Percentiles rank a stretch among this genome's conserved stretches.
These are phyloP conservation scores for Paraurostyla sp. DNA, from an alignment of 73 alveolate species.

Conservation along the genomic window DNA sequence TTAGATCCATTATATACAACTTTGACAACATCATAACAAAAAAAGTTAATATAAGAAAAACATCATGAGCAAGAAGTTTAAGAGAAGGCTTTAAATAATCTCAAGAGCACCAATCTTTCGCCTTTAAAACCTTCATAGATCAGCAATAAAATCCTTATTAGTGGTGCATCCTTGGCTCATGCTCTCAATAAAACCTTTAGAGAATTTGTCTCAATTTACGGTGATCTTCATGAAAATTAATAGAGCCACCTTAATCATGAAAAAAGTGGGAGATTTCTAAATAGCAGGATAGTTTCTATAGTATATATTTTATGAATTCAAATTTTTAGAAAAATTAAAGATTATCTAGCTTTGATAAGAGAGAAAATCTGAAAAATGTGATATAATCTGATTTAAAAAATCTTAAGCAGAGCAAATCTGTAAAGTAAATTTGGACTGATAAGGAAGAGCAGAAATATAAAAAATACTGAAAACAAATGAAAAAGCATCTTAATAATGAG, in stretches of 20 bases:
- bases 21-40: not conserved
- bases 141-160: not conserved
- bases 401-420: not conserved
- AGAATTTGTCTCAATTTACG: not conserved
- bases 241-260: not conserved
- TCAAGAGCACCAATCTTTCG: too few relatives aligned
- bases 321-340: not conserved
- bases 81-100: not conserved
- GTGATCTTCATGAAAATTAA: not conserved
- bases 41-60: not conserved
- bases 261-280: slow-evolving; percentile 9
- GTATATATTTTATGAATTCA: not conserved
- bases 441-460: not conserved
- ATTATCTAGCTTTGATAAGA: too few relatives aligned
- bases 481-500: not conserved
- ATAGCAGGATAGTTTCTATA: not conserved
- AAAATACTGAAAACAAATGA: slow-evolving; percentile 15
- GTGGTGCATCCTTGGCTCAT: slow-evolving; percentile 7
- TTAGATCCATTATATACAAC: too few relatives aligned
- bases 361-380: too few relatives aligned
- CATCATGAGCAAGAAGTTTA: not conserved
- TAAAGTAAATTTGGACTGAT: not conserved
- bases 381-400: too few relatives aligned
- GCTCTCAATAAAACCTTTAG: slow-evolving; percentile 39
- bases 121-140: not conserved